Evolutionary conservation across 1,284 basidiomycete species (phyloP), one percentile per base, ranked within the genome.

Genomic region (Boletus hoseneyae): DNA sequence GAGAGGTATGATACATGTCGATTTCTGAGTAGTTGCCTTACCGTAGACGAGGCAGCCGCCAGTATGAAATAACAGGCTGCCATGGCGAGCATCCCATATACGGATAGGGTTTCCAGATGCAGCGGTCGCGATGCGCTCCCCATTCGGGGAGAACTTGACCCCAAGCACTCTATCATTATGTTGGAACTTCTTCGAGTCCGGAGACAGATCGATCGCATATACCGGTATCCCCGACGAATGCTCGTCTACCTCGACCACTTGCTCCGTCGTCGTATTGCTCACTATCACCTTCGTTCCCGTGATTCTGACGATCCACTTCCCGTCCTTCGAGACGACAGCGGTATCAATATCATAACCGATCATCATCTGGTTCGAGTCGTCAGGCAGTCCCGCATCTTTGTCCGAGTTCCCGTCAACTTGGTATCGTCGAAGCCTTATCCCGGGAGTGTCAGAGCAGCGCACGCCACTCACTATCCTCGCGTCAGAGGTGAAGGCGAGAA

Each of bases 141-240:
- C 29, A 30, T 30, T 30, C 29, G 29, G 12, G 29, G 29, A 30
- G 5, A 30, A 30, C 11, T 27, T 54, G n/a, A 53, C 45, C 1
- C 23, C 42, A 15, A 45, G 10, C 1, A 55, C 34, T 0, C 1
- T 6, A 6, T n/a, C 7, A 5, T 27, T 3, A 9, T 53, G 52
- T 19, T 40, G n/a, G 12, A 53, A 53, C 23, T 16, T 42, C 11
- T 29, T 48, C 9, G 51, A 47, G 23, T 53, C n/a, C 16, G 51
- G 51, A 27, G 51, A 53, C 10, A 52, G 35, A 2, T 52, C 51
- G 19, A 54, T 36, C 7, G 52, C 40, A n/a, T 23, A 32, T 6
- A 53, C 32, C 11, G 36, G 36, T 13, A 37, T 6, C 21, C 9
- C 12, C n/a, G 13, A 38, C 3, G 10, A 5, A 9, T 54, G 51